Evolutionary conservation across 257 asterid genomes (phyloP).

Genomic region (Leptodermis oblonga): DNA sequence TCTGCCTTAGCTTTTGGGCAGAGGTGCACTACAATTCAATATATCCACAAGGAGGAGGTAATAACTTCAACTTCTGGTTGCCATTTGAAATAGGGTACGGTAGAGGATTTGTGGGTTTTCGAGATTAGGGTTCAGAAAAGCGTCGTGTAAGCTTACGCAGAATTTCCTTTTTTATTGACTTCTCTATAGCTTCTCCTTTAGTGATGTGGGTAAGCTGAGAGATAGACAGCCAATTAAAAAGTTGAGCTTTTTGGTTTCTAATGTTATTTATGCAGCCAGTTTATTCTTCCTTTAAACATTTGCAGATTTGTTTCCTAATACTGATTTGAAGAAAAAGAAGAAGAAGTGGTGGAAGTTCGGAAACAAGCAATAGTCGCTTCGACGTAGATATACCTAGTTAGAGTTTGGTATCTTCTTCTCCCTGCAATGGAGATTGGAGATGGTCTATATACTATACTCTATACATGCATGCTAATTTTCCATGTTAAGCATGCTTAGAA

Average conservation of each 20-base stretch:
- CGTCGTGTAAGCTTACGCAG: not conserved
- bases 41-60: slow-evolving; percentile 91
- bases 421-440: not conserved
- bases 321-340: slow-evolving; percentile 77
- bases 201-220: not conserved
- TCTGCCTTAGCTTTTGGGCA: slow-evolving; percentile 91
- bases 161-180: not conserved
- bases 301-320: slow-evolving; percentile 62
- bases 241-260: not conserved
- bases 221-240: not conserved
- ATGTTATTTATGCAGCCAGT: not conserved
- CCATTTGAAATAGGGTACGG: not conserved
- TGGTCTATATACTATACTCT: not conserved
- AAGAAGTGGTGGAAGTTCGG: slow-evolving; percentile 90
- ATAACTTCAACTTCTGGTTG: slow-evolving; percentile 3
- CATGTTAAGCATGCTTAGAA: slow-evolving; percentile 8
- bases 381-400: not conserved
- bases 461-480: slow-evolving; percentile 16
- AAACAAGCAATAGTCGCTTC: slow-evolving; percentile 43
- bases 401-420: not conserved
- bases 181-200: no score
- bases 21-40: slow-evolving; percentile 98
- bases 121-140: not conserved
- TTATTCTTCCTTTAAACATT: no score
- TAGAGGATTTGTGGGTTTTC: not conserved